Base-by-base conservation (phyloP, 108 stramenopile species). In the Fragilaria crotonensis region DNA sequence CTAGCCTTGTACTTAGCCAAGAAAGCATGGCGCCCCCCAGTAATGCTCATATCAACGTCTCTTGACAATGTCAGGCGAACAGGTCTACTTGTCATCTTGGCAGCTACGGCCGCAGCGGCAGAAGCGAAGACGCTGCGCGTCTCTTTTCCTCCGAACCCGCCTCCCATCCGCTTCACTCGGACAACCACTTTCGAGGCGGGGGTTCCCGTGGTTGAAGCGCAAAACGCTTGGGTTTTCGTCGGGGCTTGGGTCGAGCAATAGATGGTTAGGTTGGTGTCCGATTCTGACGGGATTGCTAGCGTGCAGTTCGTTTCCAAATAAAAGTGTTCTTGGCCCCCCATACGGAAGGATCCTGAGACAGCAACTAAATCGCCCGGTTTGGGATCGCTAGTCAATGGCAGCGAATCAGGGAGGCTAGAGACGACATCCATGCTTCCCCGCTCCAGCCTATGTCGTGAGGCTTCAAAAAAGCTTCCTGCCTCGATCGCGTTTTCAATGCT, bases 271-370 rank as follows among this genome's bases (percentile, higher is more conserved):
- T 87, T 79, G 17, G 81, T 85, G 20, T 72, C 76, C 25, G 81
- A 78, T 41, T 97, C 96, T 22, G 87, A 82, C 21, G 96, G 96
- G 32, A 96, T 68, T 27, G 67, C 93, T 29, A 95, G 63, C n/a
- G 94, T 87, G 3, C 81, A 72, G 62, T 95, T 90, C 3, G 92
- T 88, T 62, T 97, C 96, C 25, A 97, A 75, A 69, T 97, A 90
- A 55, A 97, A 97, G 67, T 97, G 96, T 60, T 97, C 96, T 58
- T 97, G 96, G 0, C 89, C 95, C 4, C 95, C 94, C 11, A 83
- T 73, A 5, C 85, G 68, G 41, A 87, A 78, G 0, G 73, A 67
- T 25, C 94, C 94, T 41, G 78, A 73, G 0, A 94, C 78, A 11
- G 70, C 64, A 27, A 76, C 72, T n/a, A 75, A 71, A 51, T 90